Evolutionary conservation across 306 rosid species (phyloP).

Genomic region (Abrus pulchellus): DNA sequence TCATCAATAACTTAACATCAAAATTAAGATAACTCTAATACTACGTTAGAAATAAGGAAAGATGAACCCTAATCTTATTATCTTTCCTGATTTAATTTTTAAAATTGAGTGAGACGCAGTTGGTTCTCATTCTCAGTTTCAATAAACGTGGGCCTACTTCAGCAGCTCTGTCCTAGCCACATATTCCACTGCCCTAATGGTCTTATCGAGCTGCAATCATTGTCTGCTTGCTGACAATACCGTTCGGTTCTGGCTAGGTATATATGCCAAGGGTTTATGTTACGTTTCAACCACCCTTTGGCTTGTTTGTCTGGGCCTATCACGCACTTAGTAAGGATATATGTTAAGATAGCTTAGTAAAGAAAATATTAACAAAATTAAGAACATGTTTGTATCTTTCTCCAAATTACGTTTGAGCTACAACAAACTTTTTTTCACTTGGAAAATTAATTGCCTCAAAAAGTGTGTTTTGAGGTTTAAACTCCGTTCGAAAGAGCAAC

Average conservation of each 20-base stretch:
- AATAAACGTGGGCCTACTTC: background rate
- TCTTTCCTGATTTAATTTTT: too few relatives aligned
- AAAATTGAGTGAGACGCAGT: background rate
- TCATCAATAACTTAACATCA: too few relatives aligned
- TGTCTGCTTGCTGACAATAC: conserved; percentile 2
- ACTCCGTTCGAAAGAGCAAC: too few relatives aligned
- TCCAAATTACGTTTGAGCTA: too few relatives aligned
- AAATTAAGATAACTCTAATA: too few relatives aligned
- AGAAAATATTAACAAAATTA: too few relatives aligned
- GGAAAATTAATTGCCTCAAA: too few relatives aligned
- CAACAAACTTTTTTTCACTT: too few relatives aligned
- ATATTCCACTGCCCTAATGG: background rate
- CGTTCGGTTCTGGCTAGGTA: conserved; percentile 3
- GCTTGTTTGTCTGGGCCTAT: background rate
- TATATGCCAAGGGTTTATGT: background rate
- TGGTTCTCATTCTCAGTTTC: background rate
- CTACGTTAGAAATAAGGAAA: background rate
- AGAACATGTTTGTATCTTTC: too few relatives aligned
- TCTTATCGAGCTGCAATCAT: background rate
- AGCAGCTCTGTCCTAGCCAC: background rate
- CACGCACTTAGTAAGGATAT: background rate
- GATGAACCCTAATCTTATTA: background rate
- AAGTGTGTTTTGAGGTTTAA: too few relatives aligned
- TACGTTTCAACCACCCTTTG: background rate
- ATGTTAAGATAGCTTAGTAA: background rate